Base-by-base conservation (phyloP, 2,329 filamentous ascomycete species). In the Colletotrichum lentis region DNA sequence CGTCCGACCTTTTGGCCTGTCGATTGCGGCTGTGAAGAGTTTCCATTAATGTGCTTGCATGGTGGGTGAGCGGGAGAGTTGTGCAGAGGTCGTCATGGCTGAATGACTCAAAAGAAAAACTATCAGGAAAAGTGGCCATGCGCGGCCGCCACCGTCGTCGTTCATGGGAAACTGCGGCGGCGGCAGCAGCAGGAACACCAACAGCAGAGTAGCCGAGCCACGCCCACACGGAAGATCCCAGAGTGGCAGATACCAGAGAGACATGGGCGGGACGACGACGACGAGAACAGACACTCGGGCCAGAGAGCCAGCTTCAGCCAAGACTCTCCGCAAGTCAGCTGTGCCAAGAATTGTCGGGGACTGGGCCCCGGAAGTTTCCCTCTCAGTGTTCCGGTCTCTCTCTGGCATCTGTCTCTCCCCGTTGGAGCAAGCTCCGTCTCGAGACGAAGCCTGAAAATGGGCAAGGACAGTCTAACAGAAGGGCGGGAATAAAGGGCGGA, bases 331-430 rank as follows among this genome's bases (percentile, higher is more conserved):
- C 55, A 58, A 44, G 41, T 6, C 24, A 16, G 27, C 18, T 27
- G n/a, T 44, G 54, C 53, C 64, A 64, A 67, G 64, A 53, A 47
- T 44, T 27, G 65, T 35, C 61, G 65, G 65, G 65, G 54, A 64
- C 31, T 53, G 59, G 39, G 53, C 47, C 59, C 53, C 59, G 59
- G 46, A 58, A 62, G 53, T 67, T 53, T 62, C 22, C 56, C 24
- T 52, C 27, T 6, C 27, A 31, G 27, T 31, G 7, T 8, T 10
- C 27, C 27, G 8, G 27, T 31, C 27, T 8, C 7, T n/a, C n/a
- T 41, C 14, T 49, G 44, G 7, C 12, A 39, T 22, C 41, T 37
- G 41, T 59, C 27, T 31, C 27, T 10, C 27, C 27, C 27, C 31
- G 44, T 37, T 59, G 44, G 31, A 50, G 24, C 41, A 27, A 35